Conservation (phyloP, 228 moss, liverwort and hornwort species). For the Sphagnum magellanicum region DNA sequence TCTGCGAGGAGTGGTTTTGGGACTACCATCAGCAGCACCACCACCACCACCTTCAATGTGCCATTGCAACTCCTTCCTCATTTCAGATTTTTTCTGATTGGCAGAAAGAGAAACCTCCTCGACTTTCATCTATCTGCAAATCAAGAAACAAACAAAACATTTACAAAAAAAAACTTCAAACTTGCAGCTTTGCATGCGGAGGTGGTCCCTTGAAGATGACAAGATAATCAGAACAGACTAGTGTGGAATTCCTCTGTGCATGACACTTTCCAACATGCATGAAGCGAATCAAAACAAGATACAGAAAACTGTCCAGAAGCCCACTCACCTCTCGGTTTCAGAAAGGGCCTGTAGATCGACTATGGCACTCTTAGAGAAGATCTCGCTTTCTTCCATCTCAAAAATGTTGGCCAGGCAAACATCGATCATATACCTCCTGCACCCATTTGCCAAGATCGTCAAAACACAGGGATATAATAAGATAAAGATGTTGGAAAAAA, state of each 20-base stretch:
- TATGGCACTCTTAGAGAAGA: slow-evolving; percentile 51
- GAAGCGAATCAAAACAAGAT: too few relatives aligned
- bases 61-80: slow-evolving; percentile 58
- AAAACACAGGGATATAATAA: neutral
- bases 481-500: neutral
- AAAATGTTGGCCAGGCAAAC: slow-evolving; percentile 81
- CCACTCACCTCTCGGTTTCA: slow-evolving; percentile 46
- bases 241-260: neutral
- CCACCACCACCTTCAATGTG: slow-evolving; percentile 31
- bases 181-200: neutral
- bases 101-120: slow-evolving; percentile 77
- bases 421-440: slow-evolving; percentile 60
- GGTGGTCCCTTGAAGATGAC: neutral
- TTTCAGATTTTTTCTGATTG: slow-evolving; percentile 61
- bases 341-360: slow-evolving; percentile 67
- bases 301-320: neutral
- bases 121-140: slow-evolving; percentile 53
- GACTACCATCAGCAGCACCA: neutral
- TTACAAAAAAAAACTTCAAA: neutral
- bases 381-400: slow-evolving; percentile 78
- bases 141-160: neutral
- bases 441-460: neutral
- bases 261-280: neutral
- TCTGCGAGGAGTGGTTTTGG: slow-evolving; percentile 15
- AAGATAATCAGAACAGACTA: neutral